Conservation (phyloP, 2,329 filamentous ascomycete species). For the Teratosphaeria destructans region DNA sequence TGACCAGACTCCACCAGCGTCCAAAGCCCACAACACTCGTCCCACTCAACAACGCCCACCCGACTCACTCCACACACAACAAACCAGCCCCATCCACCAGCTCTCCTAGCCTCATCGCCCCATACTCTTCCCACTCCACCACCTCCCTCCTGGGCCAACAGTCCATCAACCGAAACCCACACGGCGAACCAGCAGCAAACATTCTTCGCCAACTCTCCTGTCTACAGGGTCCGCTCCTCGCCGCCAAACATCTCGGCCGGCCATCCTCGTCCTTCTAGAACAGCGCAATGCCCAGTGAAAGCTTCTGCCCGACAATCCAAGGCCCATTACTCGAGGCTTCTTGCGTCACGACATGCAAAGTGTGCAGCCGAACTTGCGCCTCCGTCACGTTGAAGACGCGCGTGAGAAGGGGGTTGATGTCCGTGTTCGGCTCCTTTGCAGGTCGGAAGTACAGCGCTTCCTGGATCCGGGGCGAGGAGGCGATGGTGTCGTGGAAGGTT, state of each 20-base stretch:
- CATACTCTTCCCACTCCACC: background rate
- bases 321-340: background rate
- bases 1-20: background rate
- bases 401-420: background rate
- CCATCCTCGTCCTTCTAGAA: background rate
- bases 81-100: background rate
- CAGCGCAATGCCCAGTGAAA: background rate
- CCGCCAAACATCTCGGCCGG: background rate
- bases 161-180: background rate
- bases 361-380: background rate
- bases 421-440: background rate
- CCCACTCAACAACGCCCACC: background rate
- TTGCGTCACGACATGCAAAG: background rate
- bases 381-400: background rate
- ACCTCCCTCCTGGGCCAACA: background rate
- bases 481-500: background rate
- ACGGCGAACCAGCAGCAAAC: background rate
- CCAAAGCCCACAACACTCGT: background rate
- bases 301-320: background rate
- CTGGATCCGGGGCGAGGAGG: background rate
- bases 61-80: background rate
- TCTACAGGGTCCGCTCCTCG: background rate
- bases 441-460: background rate
- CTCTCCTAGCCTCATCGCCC: background rate
- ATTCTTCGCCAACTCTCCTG: background rate